phyloP scores from a whole-genome alignment of 2,329 filamentous ascomycete species.

The Pseudopithomyces chartarum region DNA sequence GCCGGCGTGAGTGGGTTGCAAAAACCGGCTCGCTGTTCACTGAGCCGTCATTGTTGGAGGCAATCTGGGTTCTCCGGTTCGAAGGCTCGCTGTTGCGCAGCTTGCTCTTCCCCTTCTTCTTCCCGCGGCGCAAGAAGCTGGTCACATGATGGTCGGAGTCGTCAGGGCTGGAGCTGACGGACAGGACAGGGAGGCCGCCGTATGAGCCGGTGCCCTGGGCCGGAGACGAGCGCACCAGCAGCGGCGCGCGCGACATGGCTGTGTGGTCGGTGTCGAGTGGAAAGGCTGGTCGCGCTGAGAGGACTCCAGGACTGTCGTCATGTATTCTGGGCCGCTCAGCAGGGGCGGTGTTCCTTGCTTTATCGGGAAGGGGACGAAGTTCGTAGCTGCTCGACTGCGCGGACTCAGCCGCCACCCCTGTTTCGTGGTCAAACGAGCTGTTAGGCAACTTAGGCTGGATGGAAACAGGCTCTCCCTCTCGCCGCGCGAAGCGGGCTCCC shows the following conservation, averaged over 20 bases:
- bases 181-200: conserved; percentile 59
- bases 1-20: conserved; percentile 28
- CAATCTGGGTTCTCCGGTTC: conserved; percentile 17
- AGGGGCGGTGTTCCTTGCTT: conserved; percentile 34
- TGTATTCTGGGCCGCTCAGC: conserved; percentile 27
- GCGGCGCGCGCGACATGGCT: conserved; percentile 58
- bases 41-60: conserved; percentile 20
- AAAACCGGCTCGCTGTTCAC: conserved; percentile 25
- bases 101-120: conserved; percentile 41
- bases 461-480: conserved; percentile 16
- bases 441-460: conserved; percentile 22
- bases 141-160: conserved; percentile 44
- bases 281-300: conserved; percentile 18
- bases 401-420: conserved; percentile 23
- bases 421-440: conserved; percentile 24
- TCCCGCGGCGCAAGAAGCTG: conserved; percentile 23
- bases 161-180: conserved; percentile 40
- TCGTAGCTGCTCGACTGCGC: conserved; percentile 35
- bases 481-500: conserved; percentile 13
- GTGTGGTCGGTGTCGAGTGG: conserved; percentile 21
- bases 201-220: conserved; percentile 66
- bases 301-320: conserved; percentile 32
- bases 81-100: conserved; percentile 34
- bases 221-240: conserved; percentile 64
- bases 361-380: conserved; percentile 32